Conservation (phyloP, 345 rosid genomes). For the Hypericum perforatum region DNA sequence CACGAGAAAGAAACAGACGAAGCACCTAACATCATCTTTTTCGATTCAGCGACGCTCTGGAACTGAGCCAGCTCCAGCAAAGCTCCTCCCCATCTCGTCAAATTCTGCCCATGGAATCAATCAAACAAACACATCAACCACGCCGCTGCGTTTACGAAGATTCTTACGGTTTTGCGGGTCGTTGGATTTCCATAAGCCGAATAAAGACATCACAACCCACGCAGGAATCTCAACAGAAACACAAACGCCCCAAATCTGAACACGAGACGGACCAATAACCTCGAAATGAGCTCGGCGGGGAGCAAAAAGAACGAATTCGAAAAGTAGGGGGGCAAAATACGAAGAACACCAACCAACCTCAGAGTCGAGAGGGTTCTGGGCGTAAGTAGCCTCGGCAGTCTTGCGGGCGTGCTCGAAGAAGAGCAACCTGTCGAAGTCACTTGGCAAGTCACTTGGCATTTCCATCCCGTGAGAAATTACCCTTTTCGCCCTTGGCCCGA, state of each 20-base stretch:
- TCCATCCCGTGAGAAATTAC: conserved; percentile 34
- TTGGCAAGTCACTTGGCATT: conserved; percentile 45
- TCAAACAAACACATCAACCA: neutral
- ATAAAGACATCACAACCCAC: too few relatives aligned
- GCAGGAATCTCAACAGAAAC: too few relatives aligned
- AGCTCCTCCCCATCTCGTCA: conserved; percentile 82
- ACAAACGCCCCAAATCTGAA: neutral
- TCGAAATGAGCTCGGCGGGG: neutral
- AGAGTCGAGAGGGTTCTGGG: conserved; percentile 57
- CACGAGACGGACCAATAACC: neutral
- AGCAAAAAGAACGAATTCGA: neutral
- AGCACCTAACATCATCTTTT: conserved; percentile 69
- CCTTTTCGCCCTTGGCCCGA: too few relatives aligned
- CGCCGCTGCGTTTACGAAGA: too few relatives aligned
- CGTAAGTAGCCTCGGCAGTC: conserved; percentile 52
- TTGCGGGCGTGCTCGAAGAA: conserved; percentile 82
- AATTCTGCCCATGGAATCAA: conserved; percentile 33
- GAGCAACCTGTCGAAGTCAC: conserved; percentile 55
- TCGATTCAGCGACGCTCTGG: conserved; percentile 50
- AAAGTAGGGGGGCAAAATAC: neutral
- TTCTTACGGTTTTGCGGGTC: too few relatives aligned
- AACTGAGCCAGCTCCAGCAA: conserved; percentile 84
- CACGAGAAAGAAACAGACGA: neutral
- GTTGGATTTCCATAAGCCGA: too few relatives aligned
- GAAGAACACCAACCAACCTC: conserved; percentile 34